Evolutionary conservation across 1,139 yeast species (phyloP), one percentile per base, ranked within the genome.

Genomic region (Zhuliangozyma blackwelliae): DNA sequence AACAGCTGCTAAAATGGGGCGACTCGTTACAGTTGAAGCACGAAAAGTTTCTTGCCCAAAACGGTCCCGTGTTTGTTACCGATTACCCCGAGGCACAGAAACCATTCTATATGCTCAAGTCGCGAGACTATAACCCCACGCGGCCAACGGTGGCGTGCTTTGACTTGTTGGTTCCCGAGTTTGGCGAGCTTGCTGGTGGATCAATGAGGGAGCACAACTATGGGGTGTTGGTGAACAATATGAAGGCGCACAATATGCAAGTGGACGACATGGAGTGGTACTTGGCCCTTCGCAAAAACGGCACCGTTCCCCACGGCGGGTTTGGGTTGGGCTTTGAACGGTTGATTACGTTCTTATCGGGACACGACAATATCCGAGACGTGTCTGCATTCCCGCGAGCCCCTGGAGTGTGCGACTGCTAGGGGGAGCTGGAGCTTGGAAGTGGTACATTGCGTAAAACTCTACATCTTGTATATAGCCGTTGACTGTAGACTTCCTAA

Each of bases 111-210:
- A 94, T 94, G 99, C 65, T 63, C 5, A 75, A 76, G 44, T 61
- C 67, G 5, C 59, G 57, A 25, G 38, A 47, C 0, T 56, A 47
- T 22, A 59, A 65, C 28, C 49, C 56, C 0, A 64, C 62, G 11
- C 55, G 49, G 10, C 66, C 72, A 3, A 89, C 96, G 0, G 97
- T 87, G 3, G 95, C 87, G 0, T 90, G 97, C 52, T 92, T 79
- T 55, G 99, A 94, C 54, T 68, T 92, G 38, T 64, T 92, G 6
- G 76, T 90, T 19, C 98, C 98, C 0, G 90, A 82, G 23, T 75
- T 92, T 44, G 98, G 98, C n/a, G 98, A 92, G 55, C 67, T 92
- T n/a, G 81, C 88, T 3, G 98, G 98, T 2, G 98, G 98, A 0
- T 88, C 96, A 2, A 49, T 94, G 44, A 85, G 99, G 59, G 96